phyloP scores from a whole-genome alignment of 2,329 filamentous ascomycete genomes.

The Fusarium tricinctum region DNA sequence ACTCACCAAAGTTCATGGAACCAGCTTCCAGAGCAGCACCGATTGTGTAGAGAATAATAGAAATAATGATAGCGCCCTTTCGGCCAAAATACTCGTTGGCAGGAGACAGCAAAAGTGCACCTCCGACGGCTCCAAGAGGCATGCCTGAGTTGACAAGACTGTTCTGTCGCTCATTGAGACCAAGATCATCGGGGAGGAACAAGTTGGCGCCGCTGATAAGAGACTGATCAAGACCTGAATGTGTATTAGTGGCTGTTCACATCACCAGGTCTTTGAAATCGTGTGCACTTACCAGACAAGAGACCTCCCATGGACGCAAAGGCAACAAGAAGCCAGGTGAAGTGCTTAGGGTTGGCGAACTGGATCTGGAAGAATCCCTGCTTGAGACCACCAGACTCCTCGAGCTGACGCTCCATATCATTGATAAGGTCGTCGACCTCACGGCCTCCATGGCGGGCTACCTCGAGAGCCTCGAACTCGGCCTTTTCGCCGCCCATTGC shows the following conservation, averaged over 20 bases:
- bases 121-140: constrained; percentile 78
- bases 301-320: constrained; percentile 84
- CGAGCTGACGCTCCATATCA: constrained; percentile 60
- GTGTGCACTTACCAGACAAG: constrained; percentile 39
- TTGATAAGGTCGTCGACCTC: constrained; percentile 58
- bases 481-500: constrained; percentile 48
- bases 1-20: constrained; percentile 71
- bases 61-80: constrained; percentile 77
- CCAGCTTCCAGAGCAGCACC: constrained; percentile 78
- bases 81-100: constrained; percentile 77
- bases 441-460: constrained; percentile 52
- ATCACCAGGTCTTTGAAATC: background rate
- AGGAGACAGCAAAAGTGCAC: constrained; percentile 76
- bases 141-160: constrained; percentile 78
- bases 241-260: constrained; percentile 49
- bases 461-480: constrained; percentile 55
- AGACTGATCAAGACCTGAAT: constrained; percentile 78
- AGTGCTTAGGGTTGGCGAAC: constrained; percentile 71
- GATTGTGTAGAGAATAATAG: constrained; percentile 77
- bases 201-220: constrained; percentile 80
- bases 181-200: constrained; percentile 71
- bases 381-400: constrained; percentile 51
- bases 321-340: constrained; percentile 76
- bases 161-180: constrained; percentile 68
- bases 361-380: constrained; percentile 66